These are phyloP conservation scores for Microcos paniculata DNA, from an alignment of 345 rosid species.

Conservation along the genomic window DNA sequence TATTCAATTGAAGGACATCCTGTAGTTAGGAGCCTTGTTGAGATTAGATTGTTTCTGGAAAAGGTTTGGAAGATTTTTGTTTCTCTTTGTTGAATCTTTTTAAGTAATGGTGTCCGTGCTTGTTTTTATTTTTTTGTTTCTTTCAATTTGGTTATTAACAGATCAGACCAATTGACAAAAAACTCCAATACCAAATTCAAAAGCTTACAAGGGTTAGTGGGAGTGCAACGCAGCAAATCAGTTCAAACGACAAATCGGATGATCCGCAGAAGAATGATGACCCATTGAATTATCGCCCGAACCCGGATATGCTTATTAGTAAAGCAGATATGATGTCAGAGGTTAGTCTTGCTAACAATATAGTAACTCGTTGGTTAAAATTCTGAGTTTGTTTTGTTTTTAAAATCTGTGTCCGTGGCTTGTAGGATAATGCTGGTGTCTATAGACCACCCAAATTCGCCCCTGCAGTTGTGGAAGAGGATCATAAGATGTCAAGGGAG, in stretches of 20 bases:
- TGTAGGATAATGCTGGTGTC: conserved; percentile 51
- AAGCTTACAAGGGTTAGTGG: conserved; percentile 58
- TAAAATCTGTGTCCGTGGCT: conserved; percentile 20
- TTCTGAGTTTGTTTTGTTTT: conserved; percentile 6
- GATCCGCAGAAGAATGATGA: conserved; percentile 50
- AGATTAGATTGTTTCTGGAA: conserved; percentile 81
- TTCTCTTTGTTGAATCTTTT: not conserved
- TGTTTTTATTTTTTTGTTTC: not conserved
- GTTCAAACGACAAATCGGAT: conserved; percentile 33
- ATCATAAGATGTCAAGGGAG: conserved; percentile 58
- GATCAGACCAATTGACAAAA: conserved; percentile 91
- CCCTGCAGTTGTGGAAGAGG: conserved; percentile 72
- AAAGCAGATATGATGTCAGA: conserved; percentile 33
- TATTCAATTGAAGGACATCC: conserved; percentile 77
- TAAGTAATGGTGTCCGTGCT: not conserved
- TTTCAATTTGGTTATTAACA: conserved; percentile 25
- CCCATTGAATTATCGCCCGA: conserved; percentile 67
- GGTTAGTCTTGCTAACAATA: conserved; percentile 31
- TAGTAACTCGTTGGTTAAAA: not conserved
- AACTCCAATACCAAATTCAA: conserved; percentile 85
- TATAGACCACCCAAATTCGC: conserved; percentile 79
- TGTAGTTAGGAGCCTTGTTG: conserved; percentile 76
- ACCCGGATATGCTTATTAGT: conserved; percentile 72
- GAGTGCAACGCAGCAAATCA: conserved; percentile 30
- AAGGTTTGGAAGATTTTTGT: conserved; percentile 45